Conservation (phyloP, 306 rosid species). For the Malus asiatica region DNA sequence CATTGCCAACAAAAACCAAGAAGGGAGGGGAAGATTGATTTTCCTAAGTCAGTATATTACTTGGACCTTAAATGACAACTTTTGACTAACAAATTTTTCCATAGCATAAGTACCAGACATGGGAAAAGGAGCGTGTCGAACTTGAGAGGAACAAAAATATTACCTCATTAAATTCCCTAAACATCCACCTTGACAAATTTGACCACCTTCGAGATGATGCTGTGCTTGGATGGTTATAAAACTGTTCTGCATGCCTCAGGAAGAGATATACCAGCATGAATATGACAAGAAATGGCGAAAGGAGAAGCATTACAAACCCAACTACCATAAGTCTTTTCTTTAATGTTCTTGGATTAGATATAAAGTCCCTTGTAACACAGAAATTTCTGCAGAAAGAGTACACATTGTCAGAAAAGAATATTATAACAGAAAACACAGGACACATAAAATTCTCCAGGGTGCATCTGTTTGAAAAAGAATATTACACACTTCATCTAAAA, state of each 20-base stretch:
- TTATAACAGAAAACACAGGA: slow-evolving; percentile 3
- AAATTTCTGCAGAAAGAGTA: slow-evolving; percentile 54
- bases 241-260: slow-evolving; percentile 90
- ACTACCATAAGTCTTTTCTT: slow-evolving; percentile 81
- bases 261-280: slow-evolving; percentile 94
- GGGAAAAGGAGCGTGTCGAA: not conserved
- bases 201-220: slow-evolving; percentile 96
- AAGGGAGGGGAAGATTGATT: not conserved
- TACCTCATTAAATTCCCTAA: slow-evolving; percentile 96
- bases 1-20: not conserved
- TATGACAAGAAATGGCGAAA: slow-evolving; percentile 93
- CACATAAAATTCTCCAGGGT: not conserved
- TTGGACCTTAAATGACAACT: not conserved
- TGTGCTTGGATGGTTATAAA: slow-evolving; percentile 85
- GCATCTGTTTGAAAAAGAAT: not conserved
- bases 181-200: slow-evolving; percentile 83
- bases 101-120: not conserved
- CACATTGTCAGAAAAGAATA: slow-evolving; percentile 17
- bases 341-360: slow-evolving; percentile 69
- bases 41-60: not conserved
- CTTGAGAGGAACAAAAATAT: not conserved
- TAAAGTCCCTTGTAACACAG: slow-evolving; percentile 61
- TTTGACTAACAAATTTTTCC: not conserved
- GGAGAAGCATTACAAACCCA: slow-evolving; percentile 80
- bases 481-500: not conserved